Conservation (phyloP, 1,284 basidiomycete genomes). For the Malassezia psittaci region DNA sequence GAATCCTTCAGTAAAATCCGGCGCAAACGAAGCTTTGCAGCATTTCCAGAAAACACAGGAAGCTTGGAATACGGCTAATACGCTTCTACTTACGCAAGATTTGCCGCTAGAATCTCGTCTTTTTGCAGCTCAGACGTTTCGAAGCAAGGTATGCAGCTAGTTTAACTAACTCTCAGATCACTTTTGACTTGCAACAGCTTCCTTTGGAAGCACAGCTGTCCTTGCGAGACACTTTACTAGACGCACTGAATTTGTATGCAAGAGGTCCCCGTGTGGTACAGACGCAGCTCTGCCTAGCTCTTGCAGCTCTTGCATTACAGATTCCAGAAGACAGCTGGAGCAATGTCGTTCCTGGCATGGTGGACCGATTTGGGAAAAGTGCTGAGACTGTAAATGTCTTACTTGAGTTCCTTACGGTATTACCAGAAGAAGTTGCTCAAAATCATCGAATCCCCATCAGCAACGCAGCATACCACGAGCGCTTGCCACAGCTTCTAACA, state of each 20-base stretch:
- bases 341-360: slow-evolving; percentile 68
- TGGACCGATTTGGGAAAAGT: slow-evolving; percentile 73
- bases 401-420: slow-evolving; percentile 77
- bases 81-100: slow-evolving; percentile 70
- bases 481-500: slow-evolving; percentile 31
- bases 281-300: slow-evolving; percentile 76
- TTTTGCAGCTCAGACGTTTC: slow-evolving; percentile 93
- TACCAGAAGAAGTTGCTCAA: slow-evolving; percentile 78
- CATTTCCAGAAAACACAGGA: slow-evolving; percentile 57
- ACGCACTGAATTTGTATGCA: slow-evolving; percentile 58
- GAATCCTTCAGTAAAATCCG: slow-evolving; percentile 69
- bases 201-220: slow-evolving; percentile 61
- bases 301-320: slow-evolving; percentile 84
- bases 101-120: slow-evolving; percentile 71
- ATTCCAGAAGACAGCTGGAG: slow-evolving; percentile 65
- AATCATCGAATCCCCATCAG: slow-evolving; percentile 82
- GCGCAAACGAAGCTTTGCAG: slow-evolving; percentile 50
- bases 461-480: slow-evolving; percentile 59
- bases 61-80: slow-evolving; percentile 90
- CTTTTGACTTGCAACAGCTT: slow-evolving; percentile 86
- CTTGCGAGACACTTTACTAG: slow-evolving; percentile 74
- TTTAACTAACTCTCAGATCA: slow-evolving; percentile 52
- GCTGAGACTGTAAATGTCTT: slow-evolving; percentile 71
- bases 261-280: slow-evolving; percentile 78
- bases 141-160: slow-evolving; percentile 58